A percentile compares a stretch with the other conserved stretches of the same genome.
phyloP scores from a whole-genome alignment of 2,329 filamentous ascomycete species.

The Cladobotryum mycophilum region DNA sequence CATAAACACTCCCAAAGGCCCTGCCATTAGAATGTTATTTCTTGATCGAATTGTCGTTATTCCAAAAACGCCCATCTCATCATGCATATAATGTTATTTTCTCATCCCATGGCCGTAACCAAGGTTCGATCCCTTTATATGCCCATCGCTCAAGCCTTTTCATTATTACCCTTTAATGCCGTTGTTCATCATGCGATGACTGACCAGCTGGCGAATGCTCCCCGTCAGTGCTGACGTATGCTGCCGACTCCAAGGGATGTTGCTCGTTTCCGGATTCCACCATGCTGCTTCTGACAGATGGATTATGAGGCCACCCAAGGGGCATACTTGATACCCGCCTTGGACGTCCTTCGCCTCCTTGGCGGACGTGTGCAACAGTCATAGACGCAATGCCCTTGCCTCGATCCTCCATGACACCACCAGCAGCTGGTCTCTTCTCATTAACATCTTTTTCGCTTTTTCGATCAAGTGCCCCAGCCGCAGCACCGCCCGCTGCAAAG shows the following conservation, averaged over 20 bases:
- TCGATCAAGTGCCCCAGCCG: conserved; percentile 16
- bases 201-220: too few species aligned
- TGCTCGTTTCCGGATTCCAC: conserved; percentile 1
- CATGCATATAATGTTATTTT: not conserved
- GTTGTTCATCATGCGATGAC: too few species aligned
- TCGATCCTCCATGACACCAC: conserved; percentile 15
- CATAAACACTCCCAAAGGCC: too few species aligned
- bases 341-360: conserved; percentile 14
- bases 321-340: conserved; percentile 31
- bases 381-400: conserved; percentile 13
- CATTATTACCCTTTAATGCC: too few species aligned
- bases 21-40: too few species aligned
- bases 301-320: conserved; percentile 31
- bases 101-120: not conserved
- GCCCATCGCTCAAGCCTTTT: too few species aligned
- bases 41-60: not conserved
- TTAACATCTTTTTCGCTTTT: conserved; percentile 13
- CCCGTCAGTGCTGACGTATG: too few species aligned
- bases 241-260: not conserved
- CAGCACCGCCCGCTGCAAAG: conserved; percentile 17
- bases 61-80: not conserved
- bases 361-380: conserved; percentile 16
- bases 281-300: conserved; percentile 20
- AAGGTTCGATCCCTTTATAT: too few species aligned
- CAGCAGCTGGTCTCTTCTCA: conserved; percentile 17